phyloP scores from a whole-genome alignment of 352 stramenopile species.

The Globisporangium paroecandrum region DNA sequence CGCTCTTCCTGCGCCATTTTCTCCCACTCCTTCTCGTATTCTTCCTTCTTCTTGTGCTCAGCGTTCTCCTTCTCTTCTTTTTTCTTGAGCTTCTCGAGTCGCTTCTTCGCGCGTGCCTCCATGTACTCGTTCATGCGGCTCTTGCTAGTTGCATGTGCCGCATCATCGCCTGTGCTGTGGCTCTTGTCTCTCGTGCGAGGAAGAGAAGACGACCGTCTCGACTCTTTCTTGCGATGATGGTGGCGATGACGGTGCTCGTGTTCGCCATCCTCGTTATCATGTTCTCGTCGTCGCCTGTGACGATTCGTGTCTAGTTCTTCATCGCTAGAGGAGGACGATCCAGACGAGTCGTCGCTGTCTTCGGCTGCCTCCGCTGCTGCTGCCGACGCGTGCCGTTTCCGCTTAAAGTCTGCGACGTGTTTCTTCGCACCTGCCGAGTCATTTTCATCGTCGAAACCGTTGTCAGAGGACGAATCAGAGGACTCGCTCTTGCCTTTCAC shows the following conservation, averaged over 20 bases:
- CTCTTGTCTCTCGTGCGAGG: constrained; percentile 40
- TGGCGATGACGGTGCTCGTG: constrained; percentile 17
- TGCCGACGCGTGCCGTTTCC: constrained; percentile 8
- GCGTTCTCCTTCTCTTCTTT: constrained; percentile 69
- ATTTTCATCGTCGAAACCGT: constrained; percentile 18
- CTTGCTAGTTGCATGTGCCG: constrained; percentile 33
- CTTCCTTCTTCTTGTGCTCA: constrained; percentile 75
- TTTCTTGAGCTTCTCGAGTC: constrained; percentile 73
- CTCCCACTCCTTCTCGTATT: constrained; percentile 88
- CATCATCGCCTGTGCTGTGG: constrained; percentile 31
- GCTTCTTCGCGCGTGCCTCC: constrained; percentile 74
- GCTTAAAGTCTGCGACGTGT: constrained; percentile 19
- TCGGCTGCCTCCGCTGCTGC: background rate
- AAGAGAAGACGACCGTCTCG: constrained; percentile 28
- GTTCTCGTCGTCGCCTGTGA: constrained; percentile 23
- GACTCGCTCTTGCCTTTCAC: constrained; percentile 10
- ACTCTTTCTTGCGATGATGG: constrained; percentile 23
- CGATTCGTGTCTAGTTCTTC: constrained; percentile 11
- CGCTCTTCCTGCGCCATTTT: constrained; percentile 86
- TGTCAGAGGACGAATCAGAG: constrained; percentile 28
- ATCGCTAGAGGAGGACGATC: constrained; percentile 16
- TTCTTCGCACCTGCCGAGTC: constrained; percentile 20
- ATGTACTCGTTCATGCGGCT: constrained; percentile 90
- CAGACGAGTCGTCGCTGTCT: constrained; percentile 10
- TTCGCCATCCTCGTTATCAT: constrained; percentile 12